Percentiles rank a stretch among this genome's conserved stretches.
phyloP scores from a whole-genome alignment of 2,329 filamentous ascomycete genomes.

The Aspergillus fumigatus region DNA sequence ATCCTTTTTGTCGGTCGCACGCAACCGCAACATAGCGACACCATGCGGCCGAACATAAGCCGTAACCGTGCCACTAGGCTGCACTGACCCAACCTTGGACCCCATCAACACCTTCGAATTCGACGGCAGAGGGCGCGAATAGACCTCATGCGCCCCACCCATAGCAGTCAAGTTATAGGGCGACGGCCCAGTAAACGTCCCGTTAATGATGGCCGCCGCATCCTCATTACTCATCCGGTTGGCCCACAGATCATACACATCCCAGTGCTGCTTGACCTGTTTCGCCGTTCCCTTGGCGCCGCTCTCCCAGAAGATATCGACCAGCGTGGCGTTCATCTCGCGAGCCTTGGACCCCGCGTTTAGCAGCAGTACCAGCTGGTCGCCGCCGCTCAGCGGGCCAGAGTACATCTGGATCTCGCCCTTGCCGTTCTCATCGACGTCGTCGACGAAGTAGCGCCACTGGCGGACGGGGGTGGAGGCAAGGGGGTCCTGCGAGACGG shows the following conservation, averaged over 20 bases:
- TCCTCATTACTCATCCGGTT: constrained; percentile 46
- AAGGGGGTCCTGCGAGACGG: background rate
- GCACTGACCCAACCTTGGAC: constrained; percentile 41
- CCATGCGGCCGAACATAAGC: constrained; percentile 47
- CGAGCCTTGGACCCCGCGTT: constrained; percentile 44
- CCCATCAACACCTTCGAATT: constrained; percentile 40
- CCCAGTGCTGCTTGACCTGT: background rate
- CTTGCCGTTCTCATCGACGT: constrained; percentile 40
- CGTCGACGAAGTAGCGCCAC: constrained; percentile 42
- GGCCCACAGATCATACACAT: background rate
- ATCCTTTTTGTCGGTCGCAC: constrained; percentile 39
- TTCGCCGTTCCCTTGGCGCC: constrained; percentile 8
- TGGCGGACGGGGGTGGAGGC: constrained; percentile 36
- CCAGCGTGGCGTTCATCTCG: constrained; percentile 48
- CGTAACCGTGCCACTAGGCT: constrained; percentile 39
- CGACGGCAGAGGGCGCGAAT: constrained; percentile 37
- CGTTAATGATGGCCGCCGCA: constrained; percentile 43
- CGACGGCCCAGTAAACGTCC: constrained; percentile 24
- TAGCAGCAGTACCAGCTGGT: constrained; percentile 47
- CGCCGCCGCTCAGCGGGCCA: constrained; percentile 44
- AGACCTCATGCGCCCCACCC: constrained; percentile 29
- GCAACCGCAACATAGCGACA: constrained; percentile 48
- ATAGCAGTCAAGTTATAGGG: constrained; percentile 47
- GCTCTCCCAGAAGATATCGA: constrained; percentile 50
- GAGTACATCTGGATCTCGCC: constrained; percentile 50